These are phyloP conservation scores for Alternaria triticina DNA, from an alignment of 2,329 filamentous ascomycete species.

Conservation along the genomic window DNA sequence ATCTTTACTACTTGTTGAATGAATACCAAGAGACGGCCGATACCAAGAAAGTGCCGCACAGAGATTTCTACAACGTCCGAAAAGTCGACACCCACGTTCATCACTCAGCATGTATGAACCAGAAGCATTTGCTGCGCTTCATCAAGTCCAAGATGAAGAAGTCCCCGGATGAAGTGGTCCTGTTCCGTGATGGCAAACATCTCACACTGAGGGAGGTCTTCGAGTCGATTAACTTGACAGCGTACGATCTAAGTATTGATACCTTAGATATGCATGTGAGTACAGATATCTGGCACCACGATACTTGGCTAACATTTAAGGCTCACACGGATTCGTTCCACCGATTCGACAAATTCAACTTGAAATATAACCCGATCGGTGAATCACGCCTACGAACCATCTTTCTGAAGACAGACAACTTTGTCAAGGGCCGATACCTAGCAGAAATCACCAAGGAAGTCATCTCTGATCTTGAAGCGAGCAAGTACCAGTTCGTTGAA, in stretches of 20 bases:
- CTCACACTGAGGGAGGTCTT: slow-evolving; percentile 93
- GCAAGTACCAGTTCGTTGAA: slow-evolving; percentile 99
- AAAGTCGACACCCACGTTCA: slow-evolving; percentile 99
- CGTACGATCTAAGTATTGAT: slow-evolving; percentile 97
- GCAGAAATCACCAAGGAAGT: slow-evolving; percentile 99
- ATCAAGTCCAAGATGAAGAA: slow-evolving; percentile 99
- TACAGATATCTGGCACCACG: slow-evolving; percentile 21
- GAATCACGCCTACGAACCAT: slow-evolving; percentile 97
- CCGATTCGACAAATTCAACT: slow-evolving; percentile 98
- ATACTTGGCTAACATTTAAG: slow-evolving; percentile 50
- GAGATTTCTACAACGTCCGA: slow-evolving; percentile 98
- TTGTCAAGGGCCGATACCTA: slow-evolving; percentile 92
- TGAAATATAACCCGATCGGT: slow-evolving; percentile 97
- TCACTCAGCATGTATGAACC: slow-evolving; percentile 99
- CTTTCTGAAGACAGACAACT: slow-evolving; percentile 98
- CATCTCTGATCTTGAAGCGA: slow-evolving; percentile 94
- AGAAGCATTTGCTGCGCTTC: slow-evolving; percentile 96
- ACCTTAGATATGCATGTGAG: slow-evolving; percentile 97
- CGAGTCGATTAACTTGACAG: slow-evolving; percentile 94
- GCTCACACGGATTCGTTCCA: slow-evolving; percentile 98
- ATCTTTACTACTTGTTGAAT: slow-evolving; percentile 89
- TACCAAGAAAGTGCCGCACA: slow-evolving; percentile 95
- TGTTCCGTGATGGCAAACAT: slow-evolving; percentile 90
- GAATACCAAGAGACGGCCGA: slow-evolving; percentile 98
- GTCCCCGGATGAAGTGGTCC: slow-evolving; percentile 88